A percentile compares a stretch with the other conserved stretches of the same genome.
Conservation (phyloP, 2,329 filamentous ascomycete species). For the Talaromyces pinophilus region DNA sequence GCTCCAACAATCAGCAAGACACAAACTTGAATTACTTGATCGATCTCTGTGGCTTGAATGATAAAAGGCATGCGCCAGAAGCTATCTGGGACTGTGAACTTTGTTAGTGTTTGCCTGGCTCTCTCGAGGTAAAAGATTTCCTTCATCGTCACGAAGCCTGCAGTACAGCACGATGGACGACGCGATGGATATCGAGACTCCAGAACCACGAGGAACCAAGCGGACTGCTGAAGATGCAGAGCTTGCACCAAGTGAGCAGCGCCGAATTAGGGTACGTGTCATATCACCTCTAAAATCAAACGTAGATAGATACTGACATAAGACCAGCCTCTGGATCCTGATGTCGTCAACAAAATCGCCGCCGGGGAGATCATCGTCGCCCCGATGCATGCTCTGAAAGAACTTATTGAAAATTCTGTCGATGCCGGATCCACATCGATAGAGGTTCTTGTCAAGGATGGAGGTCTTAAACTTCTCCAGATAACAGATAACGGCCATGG, state of each 20-base stretch:
- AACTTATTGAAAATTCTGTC: slow-evolving; percentile 94
- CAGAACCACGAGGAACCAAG: slow-evolving; percentile 48
- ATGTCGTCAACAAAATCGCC: slow-evolving; percentile 98
- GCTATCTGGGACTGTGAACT: neutral
- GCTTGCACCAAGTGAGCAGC: slow-evolving; percentile 44
- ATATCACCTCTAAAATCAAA: too few relatives aligned
- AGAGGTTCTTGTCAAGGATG: slow-evolving; percentile 91
- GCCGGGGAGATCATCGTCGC: slow-evolving; percentile 98
- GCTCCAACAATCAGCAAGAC: neutral
- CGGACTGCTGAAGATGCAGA: slow-evolving; percentile 51
- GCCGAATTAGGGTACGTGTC: slow-evolving; percentile 48
- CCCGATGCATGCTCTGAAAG: slow-evolving; percentile 92
- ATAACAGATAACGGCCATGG: slow-evolving; percentile 97
- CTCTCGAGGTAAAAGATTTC: neutral
- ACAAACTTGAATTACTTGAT: neutral
- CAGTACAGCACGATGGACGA: slow-evolving; percentile 35
- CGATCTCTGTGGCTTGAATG: neutral
- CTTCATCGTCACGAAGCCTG: neutral
- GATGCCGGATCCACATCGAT: slow-evolving; percentile 93
- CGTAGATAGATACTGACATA: slow-evolving; percentile 22
- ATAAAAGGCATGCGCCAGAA: neutral
- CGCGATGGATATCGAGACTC: slow-evolving; percentile 48
- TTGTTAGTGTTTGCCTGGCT: neutral
- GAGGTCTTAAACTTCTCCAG: slow-evolving; percentile 89
- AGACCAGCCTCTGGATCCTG: slow-evolving; percentile 76